Base-by-base conservation (phyloP, 345 rosid genomes). In the Citrus glauca region DNA sequence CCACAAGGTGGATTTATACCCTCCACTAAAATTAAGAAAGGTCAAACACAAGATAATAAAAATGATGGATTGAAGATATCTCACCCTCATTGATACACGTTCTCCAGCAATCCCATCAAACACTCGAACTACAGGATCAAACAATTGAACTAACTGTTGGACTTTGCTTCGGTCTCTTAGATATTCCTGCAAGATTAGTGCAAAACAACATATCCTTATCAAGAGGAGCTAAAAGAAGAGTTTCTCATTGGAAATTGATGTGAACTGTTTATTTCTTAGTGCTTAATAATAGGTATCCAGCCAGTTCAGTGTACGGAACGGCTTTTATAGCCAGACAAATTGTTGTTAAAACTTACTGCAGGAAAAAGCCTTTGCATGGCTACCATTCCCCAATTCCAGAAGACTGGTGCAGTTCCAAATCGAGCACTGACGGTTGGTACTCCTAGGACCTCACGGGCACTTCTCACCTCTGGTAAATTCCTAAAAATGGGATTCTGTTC, bases 351-450 rank as follows among this genome's bases (percentile, higher is more conserved):
- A 72, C 87, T 77, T 93, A 91, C 99, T 71, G 86, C 71, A 78
- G 99, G 88, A 69, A 94, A 80, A 84, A 96, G 82, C 77, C 75
- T 87, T 77, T 93, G 88, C 99, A 96, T 91, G 65, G 89, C 90
- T 63, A 66, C 86, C 99, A 94, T 96, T 83, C 92, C 97, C 99
- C 97, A 94, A 82, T 92, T 96, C 98, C 99, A 96, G 83, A 96
- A 89, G 81, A 94, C 87, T 16, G 99, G 98, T 77, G 98, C 88
- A 30, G 98, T 96, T 81, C 99, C 98, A 42, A 96, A 92, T 59
- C 98, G 90, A 77, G 99, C 98, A 86, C 95, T 88, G 71, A 94
- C 97, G 20, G 96, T 91, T 71, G 97, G 98, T 81, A 96, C 88
- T 79, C 90, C 87, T 19, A 94, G 87, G 84, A 93, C 57, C 78